A percentile compares a stretch with the other conserved stretches of the same genome.
phyloP scores from a whole-genome alignment of 2,329 filamentous ascomycete genomes.

The Venturia pyrina region DNA sequence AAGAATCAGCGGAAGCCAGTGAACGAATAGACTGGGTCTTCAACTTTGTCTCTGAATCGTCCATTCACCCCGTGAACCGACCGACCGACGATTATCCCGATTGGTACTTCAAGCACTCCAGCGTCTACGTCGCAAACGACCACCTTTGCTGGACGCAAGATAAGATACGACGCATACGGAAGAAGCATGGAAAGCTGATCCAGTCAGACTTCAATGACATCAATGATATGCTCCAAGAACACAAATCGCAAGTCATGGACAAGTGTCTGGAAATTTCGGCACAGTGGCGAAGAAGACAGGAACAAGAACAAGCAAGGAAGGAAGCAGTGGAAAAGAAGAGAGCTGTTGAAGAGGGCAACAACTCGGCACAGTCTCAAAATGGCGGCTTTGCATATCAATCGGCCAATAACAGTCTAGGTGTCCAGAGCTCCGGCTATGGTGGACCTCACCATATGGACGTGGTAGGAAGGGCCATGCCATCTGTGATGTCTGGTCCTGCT shows the following conservation, averaged over 20 bases:
- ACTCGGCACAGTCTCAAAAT: not conserved
- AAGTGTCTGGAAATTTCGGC: conserved; percentile 32
- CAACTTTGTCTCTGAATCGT: conserved; percentile 68
- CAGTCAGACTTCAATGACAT: conserved; percentile 36
- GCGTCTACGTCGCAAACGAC: conserved; percentile 64
- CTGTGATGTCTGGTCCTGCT: not conserved
- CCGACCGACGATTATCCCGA: conserved; percentile 55
- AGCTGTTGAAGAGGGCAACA: not conserved
- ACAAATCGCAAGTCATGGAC: conserved; percentile 40
- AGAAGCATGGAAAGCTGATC: conserved; percentile 46
- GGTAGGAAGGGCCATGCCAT: not conserved
- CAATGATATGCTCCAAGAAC: conserved; percentile 47
- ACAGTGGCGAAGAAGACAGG: not conserved
- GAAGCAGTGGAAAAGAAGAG: not conserved
- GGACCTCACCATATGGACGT: not conserved
- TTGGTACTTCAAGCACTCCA: conserved; percentile 79
- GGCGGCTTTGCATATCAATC: not conserved
- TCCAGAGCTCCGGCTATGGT: not conserved
- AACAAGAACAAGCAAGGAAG: not conserved
- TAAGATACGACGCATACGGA: conserved; percentile 43
- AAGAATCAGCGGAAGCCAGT: not conserved
- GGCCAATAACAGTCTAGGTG: not conserved
- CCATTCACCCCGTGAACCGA: conserved; percentile 61
- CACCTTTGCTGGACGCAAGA: conserved; percentile 67
- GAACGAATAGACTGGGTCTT: conserved; percentile 54